Conservation (phyloP, 257 asterid species). For the Plantago major region DNA sequence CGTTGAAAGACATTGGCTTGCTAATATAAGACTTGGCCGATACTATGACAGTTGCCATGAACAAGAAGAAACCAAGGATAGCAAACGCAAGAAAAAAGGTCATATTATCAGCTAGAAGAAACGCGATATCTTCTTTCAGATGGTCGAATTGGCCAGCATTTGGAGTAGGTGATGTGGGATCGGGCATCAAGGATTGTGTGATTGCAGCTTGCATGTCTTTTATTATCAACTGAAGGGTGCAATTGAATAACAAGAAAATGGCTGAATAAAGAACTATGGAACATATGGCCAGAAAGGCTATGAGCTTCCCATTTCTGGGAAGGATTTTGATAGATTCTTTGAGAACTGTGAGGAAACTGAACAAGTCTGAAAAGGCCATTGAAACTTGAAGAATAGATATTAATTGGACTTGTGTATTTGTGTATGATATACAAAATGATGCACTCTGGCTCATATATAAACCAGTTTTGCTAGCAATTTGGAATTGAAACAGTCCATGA, state of each 20-base stretch:
- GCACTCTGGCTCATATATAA: neutral
- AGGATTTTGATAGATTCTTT: neutral
- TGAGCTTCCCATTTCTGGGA: conserved; percentile 1
- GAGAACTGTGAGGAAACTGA: neutral
- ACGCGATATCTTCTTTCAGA: neutral
- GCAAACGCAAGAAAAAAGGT: neutral
- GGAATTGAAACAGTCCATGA: too few relatives aligned
- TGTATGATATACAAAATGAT: neutral
- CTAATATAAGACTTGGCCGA: neutral
- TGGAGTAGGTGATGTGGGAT: neutral
- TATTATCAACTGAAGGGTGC: neutral
- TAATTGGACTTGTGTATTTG: too few relatives aligned
- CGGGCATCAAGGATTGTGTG: neutral
- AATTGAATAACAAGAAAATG: conserved; percentile 1
- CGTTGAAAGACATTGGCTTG: neutral
- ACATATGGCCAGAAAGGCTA: neutral
- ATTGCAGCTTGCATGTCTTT: neutral
- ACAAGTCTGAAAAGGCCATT: neutral
- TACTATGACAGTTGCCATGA: neutral
- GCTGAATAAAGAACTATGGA: neutral
- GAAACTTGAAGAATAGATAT: neutral
- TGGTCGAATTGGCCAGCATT: neutral
- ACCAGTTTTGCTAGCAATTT: too few relatives aligned
- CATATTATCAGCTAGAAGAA: neutral
- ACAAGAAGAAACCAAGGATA: neutral